phyloP scores from a whole-genome alignment of 495 filamentous ascomycete species.

The Neurospora sp. region DNA sequence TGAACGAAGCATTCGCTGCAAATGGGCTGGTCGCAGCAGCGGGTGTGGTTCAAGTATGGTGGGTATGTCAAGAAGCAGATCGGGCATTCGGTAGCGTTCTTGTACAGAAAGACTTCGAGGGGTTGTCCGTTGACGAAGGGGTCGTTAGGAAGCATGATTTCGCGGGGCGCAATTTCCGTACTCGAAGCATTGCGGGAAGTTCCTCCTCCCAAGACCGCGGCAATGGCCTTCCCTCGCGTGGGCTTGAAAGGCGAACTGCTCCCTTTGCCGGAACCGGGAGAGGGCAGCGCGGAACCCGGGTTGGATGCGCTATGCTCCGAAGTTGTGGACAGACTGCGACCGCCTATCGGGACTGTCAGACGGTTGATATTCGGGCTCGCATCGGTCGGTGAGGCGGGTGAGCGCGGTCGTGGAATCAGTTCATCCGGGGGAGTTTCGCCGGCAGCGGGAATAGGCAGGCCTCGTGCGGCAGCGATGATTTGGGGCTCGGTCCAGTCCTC shows the following conservation, averaged over 20 bases:
- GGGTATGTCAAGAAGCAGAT: constrained; percentile 97
- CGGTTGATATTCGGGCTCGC: constrained; percentile 43
- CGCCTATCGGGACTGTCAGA: constrained; percentile 67
- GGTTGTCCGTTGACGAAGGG: constrained; percentile 86
- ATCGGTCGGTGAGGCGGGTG: constrained; percentile 24
- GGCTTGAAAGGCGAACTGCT: constrained; percentile 44
- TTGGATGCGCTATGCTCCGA: constrained; percentile 51
- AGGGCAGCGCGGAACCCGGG: constrained; percentile 43
- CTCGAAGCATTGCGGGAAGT: constrained; percentile 56
- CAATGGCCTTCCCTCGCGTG: constrained; percentile 64
- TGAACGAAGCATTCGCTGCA: constrained; percentile 99
- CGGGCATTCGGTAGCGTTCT: constrained; percentile 81
- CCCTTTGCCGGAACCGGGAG: constrained; percentile 41
- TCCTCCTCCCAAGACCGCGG: constrained; percentile 63
- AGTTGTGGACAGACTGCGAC: constrained; percentile 61
- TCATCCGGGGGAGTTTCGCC: constrained; percentile 71
- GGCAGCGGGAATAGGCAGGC: constrained; percentile 70
- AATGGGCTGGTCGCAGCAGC: constrained; percentile 93
- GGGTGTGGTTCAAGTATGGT: constrained; percentile 87
- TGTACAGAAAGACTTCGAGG: constrained; percentile 87
- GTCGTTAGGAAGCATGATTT: constrained; percentile 71
- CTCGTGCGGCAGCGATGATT: constrained; percentile 82
- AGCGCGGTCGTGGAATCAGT: constrained; percentile 36
- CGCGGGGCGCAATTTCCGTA: constrained; percentile 59
- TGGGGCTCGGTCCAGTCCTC: constrained; percentile 90